Conservation (phyloP, 106 monocot genomes). For the Triglochin maritima region DNA sequence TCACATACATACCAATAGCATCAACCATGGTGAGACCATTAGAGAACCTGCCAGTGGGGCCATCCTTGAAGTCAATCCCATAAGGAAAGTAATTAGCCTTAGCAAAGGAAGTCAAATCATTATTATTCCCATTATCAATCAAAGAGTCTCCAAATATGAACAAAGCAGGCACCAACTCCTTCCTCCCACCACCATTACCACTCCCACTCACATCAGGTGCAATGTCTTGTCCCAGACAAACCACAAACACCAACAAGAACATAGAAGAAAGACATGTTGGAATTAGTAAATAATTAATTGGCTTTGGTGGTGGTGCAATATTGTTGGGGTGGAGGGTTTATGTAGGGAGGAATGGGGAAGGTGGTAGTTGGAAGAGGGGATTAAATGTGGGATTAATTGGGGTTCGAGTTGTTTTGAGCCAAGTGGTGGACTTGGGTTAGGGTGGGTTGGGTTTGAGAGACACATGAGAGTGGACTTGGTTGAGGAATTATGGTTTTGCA, state of each 20-base stretch:
- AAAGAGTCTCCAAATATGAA: constrained; percentile 94
- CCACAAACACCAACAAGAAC: background rate
- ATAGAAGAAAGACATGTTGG: too few species aligned
- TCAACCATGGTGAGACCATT: constrained; percentile 93
- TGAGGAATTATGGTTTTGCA: too few species aligned
- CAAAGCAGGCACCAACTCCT: constrained; percentile 71
- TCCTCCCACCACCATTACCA: constrained; percentile 2
- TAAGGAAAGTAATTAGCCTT: constrained; percentile 95
- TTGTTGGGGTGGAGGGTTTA: constrained; percentile 4
- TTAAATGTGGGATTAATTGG: constrained; percentile 1
- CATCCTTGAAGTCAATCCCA: constrained; percentile 80
- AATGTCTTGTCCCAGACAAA: background rate
- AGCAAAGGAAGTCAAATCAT: constrained; percentile 59
- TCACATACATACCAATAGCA: constrained; percentile 37
- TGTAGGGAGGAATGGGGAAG: constrained; percentile 10
- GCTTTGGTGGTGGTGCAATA: background rate
- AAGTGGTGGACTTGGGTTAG: background rate
- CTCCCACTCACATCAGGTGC: background rate
- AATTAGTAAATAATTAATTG: too few species aligned
- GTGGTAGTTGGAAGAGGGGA: constrained; percentile 4
- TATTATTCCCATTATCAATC: constrained; percentile 88
- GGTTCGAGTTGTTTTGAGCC: background rate
- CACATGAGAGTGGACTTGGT: too few species aligned
- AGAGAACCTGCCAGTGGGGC: constrained; percentile 90
- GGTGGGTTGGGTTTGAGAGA: background rate